A percentile compares a stretch with the other conserved stretches of the same genome.
Conservation (phyloP, 805 yeast species). For the Komagataella pseudopastoris region DNA sequence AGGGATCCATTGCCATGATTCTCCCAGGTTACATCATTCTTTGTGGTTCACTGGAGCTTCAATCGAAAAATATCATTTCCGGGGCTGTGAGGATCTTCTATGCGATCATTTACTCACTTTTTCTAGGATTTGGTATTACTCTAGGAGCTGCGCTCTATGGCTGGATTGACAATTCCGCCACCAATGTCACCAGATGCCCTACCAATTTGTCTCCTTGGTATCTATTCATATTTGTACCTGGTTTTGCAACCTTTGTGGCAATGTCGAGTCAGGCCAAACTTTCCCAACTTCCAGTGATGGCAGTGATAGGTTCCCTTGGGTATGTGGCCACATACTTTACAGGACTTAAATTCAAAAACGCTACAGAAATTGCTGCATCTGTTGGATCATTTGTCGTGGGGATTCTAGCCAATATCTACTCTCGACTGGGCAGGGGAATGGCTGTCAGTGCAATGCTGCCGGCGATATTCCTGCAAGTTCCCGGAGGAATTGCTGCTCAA, state of each 20-base stretch:
- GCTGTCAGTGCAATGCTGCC: constrained; percentile 96
- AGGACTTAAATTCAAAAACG: constrained; percentile 49
- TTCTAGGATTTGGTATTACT: constrained; percentile 88
- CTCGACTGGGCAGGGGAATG: constrained; percentile 77
- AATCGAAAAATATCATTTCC: constrained; percentile 79
- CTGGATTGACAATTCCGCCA: constrained; percentile 78
- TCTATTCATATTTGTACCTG: constrained; percentile 67
- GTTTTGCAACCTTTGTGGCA: constrained; percentile 45
- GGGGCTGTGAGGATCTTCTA: constrained; percentile 95
- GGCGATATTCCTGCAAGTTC: constrained; percentile 88
- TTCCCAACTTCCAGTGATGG: constrained; percentile 76
- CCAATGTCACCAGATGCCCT: constrained; percentile 46
- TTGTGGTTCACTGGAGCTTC: constrained; percentile 85
- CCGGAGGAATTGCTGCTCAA: constrained; percentile 88
- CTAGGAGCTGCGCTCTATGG: constrained; percentile 89
- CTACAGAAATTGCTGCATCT: constrained; percentile 80
- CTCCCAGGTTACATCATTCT: constrained; percentile 88
- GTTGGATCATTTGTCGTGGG: constrained; percentile 89
- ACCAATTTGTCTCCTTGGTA: constrained; percentile 39
- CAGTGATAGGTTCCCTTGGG: constrained; percentile 62
- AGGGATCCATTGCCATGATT: constrained; percentile 81
- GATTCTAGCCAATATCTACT: constrained; percentile 73
- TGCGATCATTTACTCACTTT: constrained; percentile 84
- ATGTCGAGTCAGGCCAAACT: constrained; percentile 75
- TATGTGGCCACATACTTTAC: constrained; percentile 76